A percentile compares a stretch with the other conserved stretches of the same genome.
Evolutionary conservation across 2,329 filamentous ascomycete species (phyloP).

Genomic region (Beauveria brongniartii): DNA sequence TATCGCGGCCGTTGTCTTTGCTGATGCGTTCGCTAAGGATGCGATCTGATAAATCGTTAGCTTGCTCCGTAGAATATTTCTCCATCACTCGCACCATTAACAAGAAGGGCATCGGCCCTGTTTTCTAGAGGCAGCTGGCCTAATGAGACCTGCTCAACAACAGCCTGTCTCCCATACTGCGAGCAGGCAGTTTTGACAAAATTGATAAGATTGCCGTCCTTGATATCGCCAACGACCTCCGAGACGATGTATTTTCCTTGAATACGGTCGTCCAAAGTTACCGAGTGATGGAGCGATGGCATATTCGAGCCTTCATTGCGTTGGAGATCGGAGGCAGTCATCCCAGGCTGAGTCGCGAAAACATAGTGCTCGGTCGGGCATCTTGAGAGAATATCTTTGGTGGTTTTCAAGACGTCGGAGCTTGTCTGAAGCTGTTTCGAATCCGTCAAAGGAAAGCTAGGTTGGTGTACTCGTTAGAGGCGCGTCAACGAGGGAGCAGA

Average conservation of each 20-base stretch:
- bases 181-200: conserved; percentile 41
- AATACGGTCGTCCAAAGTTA: conserved; percentile 27
- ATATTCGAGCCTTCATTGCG: conserved; percentile 40
- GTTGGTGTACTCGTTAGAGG: background rate
- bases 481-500: background rate
- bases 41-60: conserved; percentile 33
- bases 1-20: conserved; percentile 28
- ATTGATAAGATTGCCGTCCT: conserved; percentile 31
- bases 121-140: conserved; percentile 30
- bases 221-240: conserved; percentile 47
- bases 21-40: conserved; percentile 42
- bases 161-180: conserved; percentile 27
- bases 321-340: conserved; percentile 61
- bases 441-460: conserved; percentile 23
- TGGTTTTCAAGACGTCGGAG: conserved; percentile 33
- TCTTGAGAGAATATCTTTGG: conserved; percentile 45
- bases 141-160: conserved; percentile 34
- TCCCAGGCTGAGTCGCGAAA: conserved; percentile 67
- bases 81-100: conserved; percentile 35
- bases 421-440: conserved; percentile 42
- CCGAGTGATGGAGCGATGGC: conserved; percentile 41
- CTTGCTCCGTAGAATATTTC: background rate
- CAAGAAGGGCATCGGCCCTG: conserved; percentile 36
- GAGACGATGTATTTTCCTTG: conserved; percentile 40
- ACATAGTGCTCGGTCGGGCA: conserved; percentile 74